Conservation (phyloP, 352 stramenopile genomes). For the Thalassiosira livingstoniorum region DNA sequence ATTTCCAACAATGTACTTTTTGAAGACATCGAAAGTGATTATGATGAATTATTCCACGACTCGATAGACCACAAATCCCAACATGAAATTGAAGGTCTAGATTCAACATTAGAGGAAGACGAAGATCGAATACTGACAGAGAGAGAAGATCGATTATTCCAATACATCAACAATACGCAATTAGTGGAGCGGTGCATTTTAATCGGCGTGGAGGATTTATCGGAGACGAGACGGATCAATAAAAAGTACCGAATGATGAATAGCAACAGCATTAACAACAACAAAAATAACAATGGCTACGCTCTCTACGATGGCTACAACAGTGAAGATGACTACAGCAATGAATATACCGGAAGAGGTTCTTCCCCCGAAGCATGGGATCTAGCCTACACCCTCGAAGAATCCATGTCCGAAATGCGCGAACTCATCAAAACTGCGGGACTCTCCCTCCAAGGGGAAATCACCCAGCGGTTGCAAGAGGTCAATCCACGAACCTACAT, state of each 20-base stretch:
- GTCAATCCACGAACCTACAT: slow-evolving; percentile 88
- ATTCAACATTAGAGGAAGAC: slow-evolving; percentile 43
- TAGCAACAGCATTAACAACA: slow-evolving; percentile 7
- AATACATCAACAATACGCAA: slow-evolving; percentile 63
- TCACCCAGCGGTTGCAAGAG: slow-evolving; percentile 87
- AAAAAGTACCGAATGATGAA: slow-evolving; percentile 14
- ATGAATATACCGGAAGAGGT: slow-evolving; percentile 35
- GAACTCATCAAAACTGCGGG: slow-evolving; percentile 88
- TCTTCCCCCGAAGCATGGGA: slow-evolving; percentile 30
- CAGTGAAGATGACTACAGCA: neutral
- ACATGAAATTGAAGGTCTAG: neutral
- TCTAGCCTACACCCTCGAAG: slow-evolving; percentile 84
- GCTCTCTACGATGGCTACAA: slow-evolving; percentile 31
- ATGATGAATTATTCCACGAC: slow-evolving; percentile 13
- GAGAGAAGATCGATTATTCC: slow-evolving; percentile 79
- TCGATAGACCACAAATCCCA: neutral
- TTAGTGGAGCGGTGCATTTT: slow-evolving; percentile 79
- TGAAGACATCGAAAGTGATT: slow-evolving; percentile 46
- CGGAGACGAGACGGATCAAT: slow-evolving; percentile 38
- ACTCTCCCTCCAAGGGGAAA: slow-evolving; percentile 81
- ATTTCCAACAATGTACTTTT: slow-evolving; percentile 5
- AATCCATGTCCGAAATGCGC: slow-evolving; percentile 88
- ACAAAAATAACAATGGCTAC: slow-evolving; percentile 11
- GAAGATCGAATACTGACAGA: slow-evolving; percentile 77
- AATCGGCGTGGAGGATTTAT: slow-evolving; percentile 81